Evolutionary conservation across 73 alveolate species (phyloP).

Genomic region (Urostyla sp.): DNA sequence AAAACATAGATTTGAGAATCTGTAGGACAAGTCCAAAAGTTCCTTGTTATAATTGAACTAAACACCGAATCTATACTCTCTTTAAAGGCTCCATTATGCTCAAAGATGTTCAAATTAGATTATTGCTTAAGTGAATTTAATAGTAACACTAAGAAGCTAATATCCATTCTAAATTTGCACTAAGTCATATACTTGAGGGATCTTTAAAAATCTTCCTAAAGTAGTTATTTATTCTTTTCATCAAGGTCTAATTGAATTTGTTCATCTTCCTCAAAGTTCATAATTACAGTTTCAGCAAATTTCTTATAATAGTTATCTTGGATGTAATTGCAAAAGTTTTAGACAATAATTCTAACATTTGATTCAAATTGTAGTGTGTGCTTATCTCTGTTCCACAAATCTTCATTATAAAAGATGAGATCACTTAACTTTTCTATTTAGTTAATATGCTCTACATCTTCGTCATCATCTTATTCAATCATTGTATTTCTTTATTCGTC

Average conservation of each 20-base stretch:
- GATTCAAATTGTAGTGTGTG: constrained; percentile 20
- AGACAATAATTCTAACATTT: constrained; percentile 22
- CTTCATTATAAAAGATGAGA: constrained; percentile 26
- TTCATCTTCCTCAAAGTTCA: constrained; percentile 36
- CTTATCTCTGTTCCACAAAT: background rate
- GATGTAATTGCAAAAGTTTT: constrained; percentile 14
- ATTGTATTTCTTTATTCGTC: too few relatives aligned
- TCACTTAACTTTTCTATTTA: constrained; percentile 29
- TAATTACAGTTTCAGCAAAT: constrained; percentile 42
- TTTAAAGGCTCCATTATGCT: background rate
- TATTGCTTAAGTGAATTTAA: background rate
- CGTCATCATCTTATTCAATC: constrained; percentile 59
- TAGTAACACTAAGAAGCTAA: constrained; percentile 18
- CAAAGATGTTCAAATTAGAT: background rate
- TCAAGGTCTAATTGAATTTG: background rate
- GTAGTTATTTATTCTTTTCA: background rate
- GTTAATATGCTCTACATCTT: constrained; percentile 20
- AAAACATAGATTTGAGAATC: constrained; percentile 38
- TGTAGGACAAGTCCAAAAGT: background rate
- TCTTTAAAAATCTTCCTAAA: constrained; percentile 33
- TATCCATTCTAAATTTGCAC: constrained; percentile 57
- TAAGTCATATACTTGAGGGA: constrained; percentile 13
- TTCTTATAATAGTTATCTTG: constrained; percentile 15
- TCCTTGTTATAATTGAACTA: constrained; percentile 2
- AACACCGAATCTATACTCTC: constrained; percentile 19